Conservation (phyloP, 1,284 basidiomycete species). For the Trametes hirsuta region DNA sequence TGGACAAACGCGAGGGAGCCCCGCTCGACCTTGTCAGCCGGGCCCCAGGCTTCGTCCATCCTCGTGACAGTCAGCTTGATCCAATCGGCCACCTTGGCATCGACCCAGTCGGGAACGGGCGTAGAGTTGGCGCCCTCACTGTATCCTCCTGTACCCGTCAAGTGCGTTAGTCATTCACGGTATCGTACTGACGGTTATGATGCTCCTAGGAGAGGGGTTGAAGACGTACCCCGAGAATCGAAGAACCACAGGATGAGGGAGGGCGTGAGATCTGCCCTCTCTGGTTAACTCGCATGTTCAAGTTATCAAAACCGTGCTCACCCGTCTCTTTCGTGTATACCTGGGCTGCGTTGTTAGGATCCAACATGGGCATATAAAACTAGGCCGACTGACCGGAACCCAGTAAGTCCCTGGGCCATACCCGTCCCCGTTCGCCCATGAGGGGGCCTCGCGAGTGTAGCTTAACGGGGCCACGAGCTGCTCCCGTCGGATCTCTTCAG, state of each 20-base stretch:
- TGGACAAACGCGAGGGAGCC: constrained; percentile 71
- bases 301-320: background rate
- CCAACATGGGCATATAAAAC: background rate
- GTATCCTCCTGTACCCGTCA: constrained; percentile 47
- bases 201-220: background rate
- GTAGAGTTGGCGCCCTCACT: constrained; percentile 45
- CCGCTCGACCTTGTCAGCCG: constrained; percentile 41
- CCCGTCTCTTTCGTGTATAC: constrained; percentile 17
- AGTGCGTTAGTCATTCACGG: background rate
- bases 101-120: constrained; percentile 67
- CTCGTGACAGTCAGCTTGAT: constrained; percentile 51
- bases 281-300: no score
- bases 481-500: constrained; percentile 61
- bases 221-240: constrained; percentile 60
- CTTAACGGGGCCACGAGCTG: constrained; percentile 57
- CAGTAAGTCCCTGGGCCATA: constrained; percentile 69
- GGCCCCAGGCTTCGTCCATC: constrained; percentile 65
- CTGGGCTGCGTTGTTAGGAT: background rate
- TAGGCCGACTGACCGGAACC: constrained; percentile 56
- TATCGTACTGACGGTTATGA: background rate
- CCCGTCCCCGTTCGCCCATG: constrained; percentile 59
- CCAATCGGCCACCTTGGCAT: constrained; percentile 62
- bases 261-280: constrained; percentile 46
- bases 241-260: constrained; percentile 71
- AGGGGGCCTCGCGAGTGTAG: constrained; percentile 61